These are phyloP conservation scores for Termitomyces sp. DNA, from an alignment of 768 basidiomycete genomes.

Conservation along the genomic window DNA sequence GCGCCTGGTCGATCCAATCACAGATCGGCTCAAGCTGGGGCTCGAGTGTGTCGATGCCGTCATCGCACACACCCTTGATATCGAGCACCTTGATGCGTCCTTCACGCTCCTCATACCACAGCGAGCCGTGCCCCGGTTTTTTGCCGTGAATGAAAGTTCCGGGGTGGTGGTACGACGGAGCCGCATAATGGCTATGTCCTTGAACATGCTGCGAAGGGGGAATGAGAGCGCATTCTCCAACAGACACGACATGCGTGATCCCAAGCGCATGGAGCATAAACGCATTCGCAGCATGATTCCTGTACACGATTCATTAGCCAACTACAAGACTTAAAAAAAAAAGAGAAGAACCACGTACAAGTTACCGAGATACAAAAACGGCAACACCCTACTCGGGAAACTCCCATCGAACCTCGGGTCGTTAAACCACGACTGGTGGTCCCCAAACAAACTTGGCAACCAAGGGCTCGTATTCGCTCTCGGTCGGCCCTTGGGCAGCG, in stretches of 20 bases:
- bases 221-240: slow-evolving; percentile 89
- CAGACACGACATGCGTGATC: slow-evolving; percentile 95
- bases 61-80: slow-evolving; percentile 90
- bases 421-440: slow-evolving; percentile 93
- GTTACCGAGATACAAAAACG: slow-evolving; percentile 92
- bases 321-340: background rate
- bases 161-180: slow-evolving; percentile 22
- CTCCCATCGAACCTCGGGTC: slow-evolving; percentile 91
- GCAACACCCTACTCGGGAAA: slow-evolving; percentile 89
- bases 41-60: slow-evolving; percentile 92
- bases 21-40: slow-evolving; percentile 86
- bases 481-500: slow-evolving; percentile 40
- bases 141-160: slow-evolving; percentile 34
- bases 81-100: slow-evolving; percentile 89
- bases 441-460: slow-evolving; percentile 54
- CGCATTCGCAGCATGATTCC: slow-evolving; percentile 90
- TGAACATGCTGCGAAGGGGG: slow-evolving; percentile 56
- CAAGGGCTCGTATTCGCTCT: slow-evolving; percentile 68
- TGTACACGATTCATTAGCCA: slow-evolving; percentile 22
- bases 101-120: slow-evolving; percentile 85
- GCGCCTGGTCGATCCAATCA: slow-evolving; percentile 89
- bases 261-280: slow-evolving; percentile 95
- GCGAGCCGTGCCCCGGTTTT: slow-evolving; percentile 57
- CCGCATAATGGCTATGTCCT: slow-evolving; percentile 9
- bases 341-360: slow-evolving; percentile 56